Evolutionary conservation across 441 rosid genomes (phyloP).

Genomic region (Pelargonium australe): DNA sequence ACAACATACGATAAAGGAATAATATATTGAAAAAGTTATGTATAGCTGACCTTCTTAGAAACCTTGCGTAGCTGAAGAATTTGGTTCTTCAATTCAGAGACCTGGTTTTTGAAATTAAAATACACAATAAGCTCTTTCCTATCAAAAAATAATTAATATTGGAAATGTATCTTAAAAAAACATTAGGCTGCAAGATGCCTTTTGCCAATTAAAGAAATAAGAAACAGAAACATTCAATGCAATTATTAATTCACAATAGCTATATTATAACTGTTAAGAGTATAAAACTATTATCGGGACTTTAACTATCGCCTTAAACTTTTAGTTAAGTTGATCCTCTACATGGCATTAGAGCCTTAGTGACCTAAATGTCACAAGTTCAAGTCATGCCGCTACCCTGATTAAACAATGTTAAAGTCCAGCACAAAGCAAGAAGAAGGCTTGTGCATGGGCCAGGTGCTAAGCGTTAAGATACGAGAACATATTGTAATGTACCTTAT

Average conservation of each 20-base stretch:
- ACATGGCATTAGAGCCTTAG: too few species aligned
- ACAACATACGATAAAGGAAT: background rate
- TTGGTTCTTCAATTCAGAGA: conserved; percentile 51
- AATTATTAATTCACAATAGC: background rate
- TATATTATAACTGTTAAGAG: background rate
- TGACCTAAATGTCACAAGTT: too few species aligned
- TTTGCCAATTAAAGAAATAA: background rate
- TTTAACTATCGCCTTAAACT: too few species aligned
- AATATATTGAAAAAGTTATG: background rate
- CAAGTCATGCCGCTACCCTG: too few species aligned
- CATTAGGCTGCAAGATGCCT: background rate
- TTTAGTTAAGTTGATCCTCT: too few species aligned
- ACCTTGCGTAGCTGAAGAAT: conserved; percentile 50
- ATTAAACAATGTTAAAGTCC: too few species aligned
- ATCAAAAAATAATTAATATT: background rate
- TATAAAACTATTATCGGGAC: too few species aligned
- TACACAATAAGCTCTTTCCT: background rate
- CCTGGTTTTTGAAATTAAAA: conserved; percentile 34
- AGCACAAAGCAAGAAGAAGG: too few species aligned
- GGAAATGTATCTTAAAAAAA: conserved; percentile 8
- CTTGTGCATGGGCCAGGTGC: too few species aligned
- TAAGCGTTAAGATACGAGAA: background rate
- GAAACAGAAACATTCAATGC: background rate
- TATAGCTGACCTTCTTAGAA: conserved; percentile 38
- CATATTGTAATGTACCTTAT: conserved; percentile 35